Conservation (phyloP, 1,284 basidiomycete genomes). For the Vanrija sp. region DNA sequence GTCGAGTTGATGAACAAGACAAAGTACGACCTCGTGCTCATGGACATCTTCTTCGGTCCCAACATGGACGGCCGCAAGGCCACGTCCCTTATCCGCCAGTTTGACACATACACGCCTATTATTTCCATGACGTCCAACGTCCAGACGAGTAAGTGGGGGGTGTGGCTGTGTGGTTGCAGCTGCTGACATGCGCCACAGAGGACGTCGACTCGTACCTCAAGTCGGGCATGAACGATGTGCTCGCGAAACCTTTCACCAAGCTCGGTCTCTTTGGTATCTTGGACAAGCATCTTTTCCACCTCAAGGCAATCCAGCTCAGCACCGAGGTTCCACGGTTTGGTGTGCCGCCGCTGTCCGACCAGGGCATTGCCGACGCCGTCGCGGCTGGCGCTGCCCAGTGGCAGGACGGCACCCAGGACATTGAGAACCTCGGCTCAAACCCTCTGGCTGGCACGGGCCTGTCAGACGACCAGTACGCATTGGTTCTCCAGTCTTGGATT, state of each 20-base stretch:
- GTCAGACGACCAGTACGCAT: constrained; percentile 43
- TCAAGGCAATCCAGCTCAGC: constrained; percentile 82
- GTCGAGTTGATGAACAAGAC: constrained; percentile 92
- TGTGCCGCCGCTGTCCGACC: constrained; percentile 64
- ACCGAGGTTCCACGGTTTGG: constrained; percentile 63
- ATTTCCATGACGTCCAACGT: constrained; percentile 96
- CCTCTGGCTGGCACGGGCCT: constrained; percentile 44
- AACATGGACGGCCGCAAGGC: constrained; percentile 55
- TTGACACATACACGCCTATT: constrained; percentile 83
- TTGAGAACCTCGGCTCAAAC: constrained; percentile 26
- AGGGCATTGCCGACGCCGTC: constrained; percentile 54
- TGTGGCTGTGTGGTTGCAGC: not conserved
- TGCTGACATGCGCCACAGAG: constrained; percentile 32
- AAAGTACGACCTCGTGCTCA: constrained; percentile 89
- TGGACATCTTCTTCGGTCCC: constrained; percentile 60
- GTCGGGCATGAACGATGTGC: constrained; percentile 86
- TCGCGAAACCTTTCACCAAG: constrained; percentile 96
- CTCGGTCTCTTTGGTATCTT: constrained; percentile 85
- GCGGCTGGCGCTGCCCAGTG: constrained; percentile 30
- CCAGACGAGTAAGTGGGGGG: constrained; percentile 56
- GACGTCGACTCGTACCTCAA: constrained; percentile 41
- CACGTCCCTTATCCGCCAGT: constrained; percentile 87
- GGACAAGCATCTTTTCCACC: constrained; percentile 92
- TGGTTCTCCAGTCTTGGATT: constrained; percentile 26
- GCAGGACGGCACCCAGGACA: constrained; percentile 8